phyloP scores from a whole-genome alignment of 768 basidiomycete species.

The Wakefieldia striispora region DNA sequence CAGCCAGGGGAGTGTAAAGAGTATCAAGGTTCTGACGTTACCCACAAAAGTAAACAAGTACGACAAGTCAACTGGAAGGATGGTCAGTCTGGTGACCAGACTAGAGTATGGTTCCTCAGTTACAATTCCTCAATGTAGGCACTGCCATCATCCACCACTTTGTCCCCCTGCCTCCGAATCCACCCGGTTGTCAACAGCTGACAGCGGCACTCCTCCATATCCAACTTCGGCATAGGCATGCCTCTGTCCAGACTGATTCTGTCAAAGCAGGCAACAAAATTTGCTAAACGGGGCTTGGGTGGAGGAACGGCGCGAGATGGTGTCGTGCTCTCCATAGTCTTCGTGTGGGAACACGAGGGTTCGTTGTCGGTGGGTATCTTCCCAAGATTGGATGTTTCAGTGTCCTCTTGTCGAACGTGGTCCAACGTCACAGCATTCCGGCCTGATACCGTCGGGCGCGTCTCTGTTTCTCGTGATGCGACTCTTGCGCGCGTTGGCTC shows the following conservation, averaged over 20 bases:
- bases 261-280: conserved; percentile 17
- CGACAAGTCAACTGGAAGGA: too few species aligned
- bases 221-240: conserved; percentile 8
- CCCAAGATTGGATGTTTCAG: not conserved
- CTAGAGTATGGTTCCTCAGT: too few species aligned
- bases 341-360: not conserved
- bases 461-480: not conserved
- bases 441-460: not conserved
- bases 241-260: conserved; percentile 6
- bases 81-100: too few species aligned
- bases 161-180: conserved; percentile 19
- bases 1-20: too few species aligned
- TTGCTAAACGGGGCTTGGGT: conserved; percentile 21
- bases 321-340: not conserved
- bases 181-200: conserved; percentile 28
- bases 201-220: conserved; percentile 4
- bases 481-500: conserved; percentile 14
- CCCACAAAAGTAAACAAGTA: too few species aligned
- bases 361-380: conserved; percentile 1
- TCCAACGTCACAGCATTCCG: not conserved
- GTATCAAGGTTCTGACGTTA: too few species aligned
- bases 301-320: not conserved
- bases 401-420: not conserved
- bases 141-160: conserved; percentile 20
- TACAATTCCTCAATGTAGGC: conserved; percentile 14